A percentile compares a stretch with the other conserved stretches of the same genome.
phyloP scores from a whole-genome alignment of 352 stramenopile genomes.

The Phytophthora tubulina region DNA sequence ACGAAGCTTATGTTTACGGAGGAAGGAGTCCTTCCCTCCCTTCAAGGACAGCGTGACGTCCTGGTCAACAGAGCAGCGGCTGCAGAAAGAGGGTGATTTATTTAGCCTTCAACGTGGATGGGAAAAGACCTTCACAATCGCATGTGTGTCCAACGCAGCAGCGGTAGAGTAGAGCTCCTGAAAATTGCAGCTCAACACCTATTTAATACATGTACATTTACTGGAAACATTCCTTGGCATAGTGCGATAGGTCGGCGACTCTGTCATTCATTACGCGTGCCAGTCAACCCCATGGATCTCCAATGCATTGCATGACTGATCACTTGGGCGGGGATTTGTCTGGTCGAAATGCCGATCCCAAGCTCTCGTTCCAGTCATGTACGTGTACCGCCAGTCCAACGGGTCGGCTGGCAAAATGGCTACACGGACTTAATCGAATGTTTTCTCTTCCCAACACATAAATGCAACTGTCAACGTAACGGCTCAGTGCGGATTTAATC shows the following conservation, averaged over 20 bases:
- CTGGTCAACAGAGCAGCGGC: too few relatives aligned
- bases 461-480: background rate
- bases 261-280: background rate
- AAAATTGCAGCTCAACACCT: background rate
- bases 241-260: background rate
- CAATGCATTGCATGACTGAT: slow-evolving; percentile 9
- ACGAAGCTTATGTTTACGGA: slow-evolving; percentile 2
- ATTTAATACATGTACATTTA: background rate
- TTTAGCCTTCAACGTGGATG: background rate
- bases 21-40: background rate
- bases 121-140: background rate
- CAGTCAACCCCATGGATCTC: background rate
- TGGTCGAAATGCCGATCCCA: background rate
- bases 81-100: background rate
- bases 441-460: too few relatives aligned
- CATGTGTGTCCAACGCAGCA: background rate
- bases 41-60: too few relatives aligned
- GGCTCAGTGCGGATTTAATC: slow-evolving; percentile 22
- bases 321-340: background rate
- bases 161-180: too few relatives aligned
- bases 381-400: slow-evolving; percentile 9
- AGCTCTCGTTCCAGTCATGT: too few relatives aligned
- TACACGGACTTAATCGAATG: slow-evolving; percentile 17
- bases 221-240: slow-evolving; percentile 4
- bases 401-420: slow-evolving; percentile 22